These are phyloP conservation scores for Apiospora rasikravindrae DNA, from an alignment of 2,329 filamentous ascomycete genomes.

Conservation along the genomic window DNA sequence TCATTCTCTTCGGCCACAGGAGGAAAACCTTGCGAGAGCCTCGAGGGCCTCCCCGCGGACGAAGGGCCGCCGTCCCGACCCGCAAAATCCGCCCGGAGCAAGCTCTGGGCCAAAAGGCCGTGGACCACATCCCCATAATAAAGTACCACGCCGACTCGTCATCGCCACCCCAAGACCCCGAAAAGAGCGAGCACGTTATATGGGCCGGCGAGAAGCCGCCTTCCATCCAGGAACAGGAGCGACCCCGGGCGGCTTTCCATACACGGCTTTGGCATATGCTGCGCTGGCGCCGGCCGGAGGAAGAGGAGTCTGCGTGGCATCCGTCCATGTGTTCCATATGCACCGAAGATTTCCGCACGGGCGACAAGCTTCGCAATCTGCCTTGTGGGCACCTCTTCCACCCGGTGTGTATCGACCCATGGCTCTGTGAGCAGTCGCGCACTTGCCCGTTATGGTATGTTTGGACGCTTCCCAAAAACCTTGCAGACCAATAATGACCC, in stretches of 20 bases:
- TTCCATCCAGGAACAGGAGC: not conserved
- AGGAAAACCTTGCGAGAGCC: not conserved
- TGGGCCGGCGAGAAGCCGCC: not conserved
- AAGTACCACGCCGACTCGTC: not conserved
- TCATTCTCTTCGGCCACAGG: not conserved
- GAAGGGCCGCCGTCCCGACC: not conserved
- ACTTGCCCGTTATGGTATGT: slow-evolving; percentile 3
- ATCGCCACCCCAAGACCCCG: not conserved
- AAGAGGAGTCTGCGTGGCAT: too few species aligned
- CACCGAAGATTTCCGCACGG: not conserved
- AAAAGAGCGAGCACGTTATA: not conserved
- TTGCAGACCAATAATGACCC: not conserved
- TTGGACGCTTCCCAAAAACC: not conserved
- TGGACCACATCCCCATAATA: not conserved
- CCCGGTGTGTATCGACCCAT: not conserved
- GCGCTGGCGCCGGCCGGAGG: not conserved
- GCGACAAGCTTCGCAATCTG: not conserved
- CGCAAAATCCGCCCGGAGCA: not conserved
- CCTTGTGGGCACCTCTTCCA: not conserved
- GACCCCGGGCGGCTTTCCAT: not conserved
- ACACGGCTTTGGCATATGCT: not conserved
- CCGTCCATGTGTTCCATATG: not conserved
- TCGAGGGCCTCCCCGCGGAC: not conserved
- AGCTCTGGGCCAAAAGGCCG: not conserved
- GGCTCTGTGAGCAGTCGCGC: not conserved